Base-by-base conservation (phyloP, 1,139 yeast species). In the Taphrina wiesneri region DNA sequence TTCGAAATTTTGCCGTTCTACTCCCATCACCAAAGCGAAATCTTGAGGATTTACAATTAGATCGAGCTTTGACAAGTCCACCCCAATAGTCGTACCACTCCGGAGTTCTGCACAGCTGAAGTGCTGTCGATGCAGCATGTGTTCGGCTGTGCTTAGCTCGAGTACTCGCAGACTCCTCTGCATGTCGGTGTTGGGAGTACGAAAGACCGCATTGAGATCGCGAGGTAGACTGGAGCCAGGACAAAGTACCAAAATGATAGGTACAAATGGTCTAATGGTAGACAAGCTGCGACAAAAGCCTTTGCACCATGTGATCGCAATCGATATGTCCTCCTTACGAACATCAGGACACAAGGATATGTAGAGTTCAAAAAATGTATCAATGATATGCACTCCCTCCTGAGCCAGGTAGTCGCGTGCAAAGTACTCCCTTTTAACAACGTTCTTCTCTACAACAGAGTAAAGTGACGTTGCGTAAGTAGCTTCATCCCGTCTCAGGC, bases 151-250 rank as follows among this genome's bases (percentile, higher is more conserved):
- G 36, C 39, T 45, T 11, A 28, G 32, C 28, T 60, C 64, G 43
- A 60, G 49, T 7, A 60, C 26, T 15, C 57, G 57, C 39, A 60
- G 30, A 23, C 17, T 26, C 26, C 13, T 6, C 11, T 30, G 7
- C 34, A 9, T 21, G 19, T 56, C 53, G 7, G 17, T 34, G 41
- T n/a, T 26, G 17, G 25, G 57, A 3, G 23, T 21, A 11, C 64
- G 49, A 28, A 60, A 60, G 30, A 51, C 52, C 5, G 64, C 64
- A n/a, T 51, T 49, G 32, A 60, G 52, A 60, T 60, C 64, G n/a
- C 64, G 34, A 2, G 64, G 64, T n/a, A 52, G 39, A 32, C 45
- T 41, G 5, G 64, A 60, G 5, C 47, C 39, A 39, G 57, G 56
- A 34, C 64, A 36, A 17, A 60, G 49, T 9, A 60, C 52, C 43